Conservation (phyloP, 805 yeast genomes). For the Candida oleophila region DNA sequence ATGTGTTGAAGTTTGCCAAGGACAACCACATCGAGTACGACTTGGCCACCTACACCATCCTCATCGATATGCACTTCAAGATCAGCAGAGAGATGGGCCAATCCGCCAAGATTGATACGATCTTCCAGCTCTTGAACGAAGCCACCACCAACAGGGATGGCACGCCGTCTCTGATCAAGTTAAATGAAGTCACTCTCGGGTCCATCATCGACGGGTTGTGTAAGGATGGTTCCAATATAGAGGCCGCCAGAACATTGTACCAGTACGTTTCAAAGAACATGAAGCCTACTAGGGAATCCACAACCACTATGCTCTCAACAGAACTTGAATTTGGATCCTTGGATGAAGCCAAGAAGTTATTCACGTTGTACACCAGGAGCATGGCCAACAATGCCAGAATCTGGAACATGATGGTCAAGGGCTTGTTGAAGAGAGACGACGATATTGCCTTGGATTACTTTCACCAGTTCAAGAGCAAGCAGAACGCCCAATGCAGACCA, state of each 20-base stretch:
- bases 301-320: conserved; percentile 47
- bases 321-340: conserved; percentile 44
- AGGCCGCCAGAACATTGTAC: conserved; percentile 52
- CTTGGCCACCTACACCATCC: conserved; percentile 59
- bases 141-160: conserved; percentile 7
- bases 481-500: conserved; percentile 28
- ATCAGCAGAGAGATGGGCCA: conserved; percentile 41
- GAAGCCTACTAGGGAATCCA: conserved; percentile 34
- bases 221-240: conserved; percentile 44
- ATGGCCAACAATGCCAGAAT: conserved; percentile 35
- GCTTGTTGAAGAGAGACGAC: conserved; percentile 29
- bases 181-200: conserved; percentile 48
- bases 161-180: conserved; percentile 25
- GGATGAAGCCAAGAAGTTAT: conserved; percentile 28
- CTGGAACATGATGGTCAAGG: conserved; percentile 40
- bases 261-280: conserved; percentile 35
- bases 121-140: conserved; percentile 42
- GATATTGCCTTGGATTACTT: conserved; percentile 42
- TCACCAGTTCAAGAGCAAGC: conserved; percentile 27
- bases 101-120: conserved; percentile 37
- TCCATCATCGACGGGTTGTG: conserved; percentile 55
- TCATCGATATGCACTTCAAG: conserved; percentile 55
- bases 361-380: conserved; percentile 32
- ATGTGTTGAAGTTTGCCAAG: conserved; percentile 46
- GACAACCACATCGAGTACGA: conserved; percentile 48